A percentile compares a stretch with the other conserved stretches of the same genome.
Evolutionary conservation across 2,329 filamentous ascomycete genomes (phyloP).

Genomic region (Aspergillus sp.): DNA sequence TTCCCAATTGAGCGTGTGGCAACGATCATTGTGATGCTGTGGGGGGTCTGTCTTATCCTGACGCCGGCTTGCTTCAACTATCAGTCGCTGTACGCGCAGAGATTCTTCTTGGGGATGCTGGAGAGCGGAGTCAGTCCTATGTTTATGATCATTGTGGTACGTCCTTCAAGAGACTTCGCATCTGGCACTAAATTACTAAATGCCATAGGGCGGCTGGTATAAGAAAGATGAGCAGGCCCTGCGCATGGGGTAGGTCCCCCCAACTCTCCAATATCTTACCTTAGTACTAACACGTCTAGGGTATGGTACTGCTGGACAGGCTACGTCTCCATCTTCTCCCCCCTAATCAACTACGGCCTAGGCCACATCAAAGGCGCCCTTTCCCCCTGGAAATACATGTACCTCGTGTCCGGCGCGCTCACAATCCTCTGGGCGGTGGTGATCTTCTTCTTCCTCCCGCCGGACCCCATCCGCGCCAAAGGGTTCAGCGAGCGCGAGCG

Average conservation of each 20-base stretch:
- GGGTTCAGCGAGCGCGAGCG: slow-evolving; percentile 37
- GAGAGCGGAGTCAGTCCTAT: slow-evolving; percentile 58
- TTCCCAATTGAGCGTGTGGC: slow-evolving; percentile 49
- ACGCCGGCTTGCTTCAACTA: slow-evolving; percentile 41
- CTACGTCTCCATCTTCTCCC: slow-evolving; percentile 46
- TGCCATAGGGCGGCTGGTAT: slow-evolving; percentile 27
- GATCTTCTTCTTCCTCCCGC: slow-evolving; percentile 41
- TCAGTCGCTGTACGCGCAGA: slow-evolving; percentile 42
- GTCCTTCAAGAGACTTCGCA: not conserved
- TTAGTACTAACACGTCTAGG: slow-evolving; percentile 8
- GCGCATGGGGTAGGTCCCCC: slow-evolving; percentile 10
- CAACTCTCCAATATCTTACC: not conserved
- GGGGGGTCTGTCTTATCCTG: slow-evolving; percentile 22
- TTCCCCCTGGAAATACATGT: slow-evolving; percentile 45
- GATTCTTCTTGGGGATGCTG: slow-evolving; percentile 57
- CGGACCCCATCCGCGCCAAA: slow-evolving; percentile 43
- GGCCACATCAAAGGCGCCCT: slow-evolving; percentile 43
- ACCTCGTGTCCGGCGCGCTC: slow-evolving; percentile 41
- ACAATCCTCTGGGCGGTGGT: slow-evolving; percentile 43
- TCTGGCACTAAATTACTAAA: not conserved
- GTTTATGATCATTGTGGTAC: slow-evolving; percentile 54
- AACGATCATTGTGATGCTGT: slow-evolving; percentile 18
- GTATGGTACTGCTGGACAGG: slow-evolving; percentile 47
- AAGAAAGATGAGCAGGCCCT: slow-evolving; percentile 43
- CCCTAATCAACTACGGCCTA: slow-evolving; percentile 50